Percentiles rank a stretch among this genome's conserved stretches.
These are phyloP conservation scores for Aspergillus avenaceus DNA, from an alignment of 495 filamentous ascomycete species.

Conservation along the genomic window DNA sequence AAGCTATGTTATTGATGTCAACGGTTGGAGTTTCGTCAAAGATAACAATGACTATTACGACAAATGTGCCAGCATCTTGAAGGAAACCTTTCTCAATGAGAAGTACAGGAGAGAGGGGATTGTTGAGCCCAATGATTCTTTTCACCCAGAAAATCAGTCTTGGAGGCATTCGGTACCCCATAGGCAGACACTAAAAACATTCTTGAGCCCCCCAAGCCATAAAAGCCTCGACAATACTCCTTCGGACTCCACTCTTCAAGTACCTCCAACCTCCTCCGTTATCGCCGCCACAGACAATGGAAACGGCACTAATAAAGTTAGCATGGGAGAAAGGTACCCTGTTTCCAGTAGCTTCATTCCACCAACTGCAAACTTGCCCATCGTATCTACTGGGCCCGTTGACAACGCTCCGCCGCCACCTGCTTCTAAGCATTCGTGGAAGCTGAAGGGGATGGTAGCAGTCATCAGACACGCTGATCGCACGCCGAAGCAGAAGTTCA, in stretches of 20 bases:
- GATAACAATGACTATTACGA: slow-evolving; percentile 99
- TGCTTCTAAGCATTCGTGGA: slow-evolving; percentile 93
- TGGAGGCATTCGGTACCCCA: slow-evolving; percentile 37
- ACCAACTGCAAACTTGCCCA: slow-evolving; percentile 29
- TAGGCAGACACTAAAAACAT: slow-evolving; percentile 47
- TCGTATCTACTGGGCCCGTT: slow-evolving; percentile 25
- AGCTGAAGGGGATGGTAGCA: slow-evolving; percentile 96
- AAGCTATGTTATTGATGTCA: slow-evolving; percentile 98
- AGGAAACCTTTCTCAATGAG: slow-evolving; percentile 79
- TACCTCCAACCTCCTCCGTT: slow-evolving; percentile 49
- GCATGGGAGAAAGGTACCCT: slow-evolving; percentile 21
- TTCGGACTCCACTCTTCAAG: slow-evolving; percentile 40
- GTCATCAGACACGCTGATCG: slow-evolving; percentile 95
- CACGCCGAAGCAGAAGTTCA: slow-evolving; percentile 98
- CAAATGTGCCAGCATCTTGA: slow-evolving; percentile 78
- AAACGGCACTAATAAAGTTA: slow-evolving; percentile 13
- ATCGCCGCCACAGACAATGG: slow-evolving; percentile 34
- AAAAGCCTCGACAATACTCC: slow-evolving; percentile 31
- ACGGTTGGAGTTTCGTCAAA: slow-evolving; percentile 99
- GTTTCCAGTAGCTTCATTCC: slow-evolving; percentile 22
- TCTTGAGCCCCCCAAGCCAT: slow-evolving; percentile 47
- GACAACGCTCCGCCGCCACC: slow-evolving; percentile 58
- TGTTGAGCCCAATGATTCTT: slow-evolving; percentile 29
- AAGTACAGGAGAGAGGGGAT: slow-evolving; percentile 50
- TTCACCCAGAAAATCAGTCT: slow-evolving; percentile 27